phyloP scores from a whole-genome alignment of 2,329 filamentous ascomycete species.

The Aspergillus alliaceus region DNA sequence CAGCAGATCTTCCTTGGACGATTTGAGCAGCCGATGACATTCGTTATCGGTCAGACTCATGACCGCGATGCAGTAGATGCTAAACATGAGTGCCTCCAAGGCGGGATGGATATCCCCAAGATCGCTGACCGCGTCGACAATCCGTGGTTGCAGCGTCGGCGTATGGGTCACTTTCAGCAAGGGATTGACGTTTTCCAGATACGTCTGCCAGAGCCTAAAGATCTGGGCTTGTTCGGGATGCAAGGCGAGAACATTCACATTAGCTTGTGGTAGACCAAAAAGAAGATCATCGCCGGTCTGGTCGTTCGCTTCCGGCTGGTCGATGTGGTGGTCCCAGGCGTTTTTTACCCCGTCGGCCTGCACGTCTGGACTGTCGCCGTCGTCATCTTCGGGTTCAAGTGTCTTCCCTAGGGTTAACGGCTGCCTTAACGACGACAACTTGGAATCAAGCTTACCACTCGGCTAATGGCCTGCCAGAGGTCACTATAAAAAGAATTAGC shows the following conservation, averaged over 20 bases:
- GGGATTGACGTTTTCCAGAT: slow-evolving; percentile 68
- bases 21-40: neutral
- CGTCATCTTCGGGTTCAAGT: too few relatives aligned
- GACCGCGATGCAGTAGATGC: neutral
- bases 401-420: too few relatives aligned
- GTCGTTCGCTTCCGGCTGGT: too few relatives aligned
- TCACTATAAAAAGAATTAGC: too few relatives aligned
- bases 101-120: slow-evolving; percentile 25
- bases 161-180: slow-evolving; percentile 68
- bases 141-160: slow-evolving; percentile 61
- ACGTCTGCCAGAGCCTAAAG: slow-evolving; percentile 61
- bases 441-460: too few relatives aligned
- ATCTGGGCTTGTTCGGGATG: slow-evolving; percentile 67
- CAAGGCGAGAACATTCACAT: slow-evolving; percentile 27
- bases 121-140: slow-evolving; percentile 62
- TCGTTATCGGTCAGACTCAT: neutral
- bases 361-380: too few relatives aligned
- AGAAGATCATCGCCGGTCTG: too few relatives aligned
- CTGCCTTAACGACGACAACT: too few relatives aligned
- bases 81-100: neutral
- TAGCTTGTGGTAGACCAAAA: too few relatives aligned
- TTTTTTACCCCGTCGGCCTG: too few relatives aligned
- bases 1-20: neutral
- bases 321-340: too few relatives aligned
- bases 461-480: too few relatives aligned